Conservation (phyloP, 169 alveolate species). For the Plasmodium berghei region DNA sequence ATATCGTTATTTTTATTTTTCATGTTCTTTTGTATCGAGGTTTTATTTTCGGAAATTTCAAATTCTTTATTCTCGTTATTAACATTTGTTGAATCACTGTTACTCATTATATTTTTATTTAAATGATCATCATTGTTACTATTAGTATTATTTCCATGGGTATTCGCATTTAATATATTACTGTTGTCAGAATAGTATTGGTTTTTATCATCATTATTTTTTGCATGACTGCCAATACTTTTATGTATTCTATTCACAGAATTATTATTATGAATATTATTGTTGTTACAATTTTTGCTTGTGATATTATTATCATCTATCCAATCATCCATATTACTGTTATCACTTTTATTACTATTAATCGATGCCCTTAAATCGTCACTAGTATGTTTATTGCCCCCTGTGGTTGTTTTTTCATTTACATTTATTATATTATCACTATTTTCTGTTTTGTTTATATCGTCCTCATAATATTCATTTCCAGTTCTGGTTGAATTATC, state of each 20-base stretch:
- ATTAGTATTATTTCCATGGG: background rate
- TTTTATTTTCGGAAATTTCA: background rate
- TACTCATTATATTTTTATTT: background rate
- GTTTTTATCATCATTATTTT: background rate
- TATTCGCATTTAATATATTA: background rate
- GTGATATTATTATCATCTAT: no score
- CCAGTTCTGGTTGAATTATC: constrained; percentile 16
- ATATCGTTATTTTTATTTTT: no score
- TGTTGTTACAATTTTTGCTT: background rate
- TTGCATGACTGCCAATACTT: background rate
- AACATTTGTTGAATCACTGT: background rate
- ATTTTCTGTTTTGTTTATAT: background rate
- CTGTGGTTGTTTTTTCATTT: background rate
- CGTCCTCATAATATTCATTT: constrained; percentile 15
- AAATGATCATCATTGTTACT: background rate
- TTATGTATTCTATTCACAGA: background rate
- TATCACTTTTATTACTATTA: background rate
- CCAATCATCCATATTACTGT: background rate
- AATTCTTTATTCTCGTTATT: background rate
- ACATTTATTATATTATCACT: background rate
- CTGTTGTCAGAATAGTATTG: background rate
- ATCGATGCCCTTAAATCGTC: background rate
- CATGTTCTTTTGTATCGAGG: background rate
- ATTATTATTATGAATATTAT: background rate
- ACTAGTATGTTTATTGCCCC: background rate